Evolutionary conservation across 2,329 filamentous ascomycete species (phyloP).

Genomic region (Talaromyces sp.): DNA sequence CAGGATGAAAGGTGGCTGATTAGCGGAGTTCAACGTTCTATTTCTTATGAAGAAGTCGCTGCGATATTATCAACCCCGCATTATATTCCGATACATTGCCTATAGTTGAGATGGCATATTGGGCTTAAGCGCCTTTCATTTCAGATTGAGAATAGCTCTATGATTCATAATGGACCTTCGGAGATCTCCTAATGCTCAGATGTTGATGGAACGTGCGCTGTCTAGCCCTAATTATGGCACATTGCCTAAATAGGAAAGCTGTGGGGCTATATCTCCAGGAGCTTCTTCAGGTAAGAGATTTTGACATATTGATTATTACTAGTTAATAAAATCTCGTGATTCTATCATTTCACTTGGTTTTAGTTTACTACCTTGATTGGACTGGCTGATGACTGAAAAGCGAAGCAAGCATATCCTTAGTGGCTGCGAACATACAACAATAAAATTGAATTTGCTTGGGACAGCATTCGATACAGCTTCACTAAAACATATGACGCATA

Average conservation of each 20-base stretch:
- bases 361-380: too few species aligned
- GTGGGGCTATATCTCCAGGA: not conserved
- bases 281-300: not conserved
- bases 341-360: too few species aligned
- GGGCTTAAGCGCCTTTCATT: not conserved
- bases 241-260: not conserved
- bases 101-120: not conserved
- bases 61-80: not conserved
- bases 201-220: not conserved
- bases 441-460: too few species aligned
- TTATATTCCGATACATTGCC: not conserved
- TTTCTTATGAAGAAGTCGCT: too few species aligned
- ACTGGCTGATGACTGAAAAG: not conserved
- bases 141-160: not conserved
- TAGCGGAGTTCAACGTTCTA: not conserved
- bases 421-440: too few species aligned
- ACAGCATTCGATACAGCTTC: too few species aligned
- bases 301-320: not conserved
- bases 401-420: not conserved
- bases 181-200: not conserved
- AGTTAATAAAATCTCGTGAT: not conserved
- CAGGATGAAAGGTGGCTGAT: not conserved
- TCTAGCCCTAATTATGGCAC: not conserved
- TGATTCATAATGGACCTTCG: not conserved
- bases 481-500: too few species aligned